Conservation (phyloP, 164 flowering plant species). For the Warburgia ugandensis region DNA sequence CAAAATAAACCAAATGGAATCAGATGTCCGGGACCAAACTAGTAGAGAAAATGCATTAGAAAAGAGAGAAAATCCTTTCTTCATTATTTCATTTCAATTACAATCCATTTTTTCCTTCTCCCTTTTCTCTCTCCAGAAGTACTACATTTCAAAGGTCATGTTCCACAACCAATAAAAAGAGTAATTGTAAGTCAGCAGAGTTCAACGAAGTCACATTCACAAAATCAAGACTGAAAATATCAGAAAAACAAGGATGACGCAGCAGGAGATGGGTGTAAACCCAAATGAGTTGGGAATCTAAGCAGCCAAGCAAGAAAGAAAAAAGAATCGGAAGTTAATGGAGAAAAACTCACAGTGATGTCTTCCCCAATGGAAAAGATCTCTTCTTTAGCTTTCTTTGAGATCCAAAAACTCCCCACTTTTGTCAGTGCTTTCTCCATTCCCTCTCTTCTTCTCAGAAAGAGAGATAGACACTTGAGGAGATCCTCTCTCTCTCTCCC, state of each 20-base stretch:
- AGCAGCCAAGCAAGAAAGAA: not conserved
- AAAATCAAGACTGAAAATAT: not conserved
- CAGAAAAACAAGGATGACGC: not conserved
- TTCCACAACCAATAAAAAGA: not conserved
- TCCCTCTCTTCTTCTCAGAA: not conserved
- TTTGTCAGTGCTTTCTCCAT: conserved; percentile 80
- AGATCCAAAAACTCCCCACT: conserved; percentile 70
- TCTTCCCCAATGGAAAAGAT: conserved; percentile 63
- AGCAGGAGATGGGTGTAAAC: not conserved
- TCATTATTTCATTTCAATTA: not conserved
- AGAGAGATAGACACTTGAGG: not conserved
- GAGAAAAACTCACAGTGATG: conserved; percentile 41
- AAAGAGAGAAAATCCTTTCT: too few relatives aligned
- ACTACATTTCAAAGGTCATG: not conserved
- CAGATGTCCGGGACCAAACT: too few relatives aligned
- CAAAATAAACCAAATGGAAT: too few relatives aligned
- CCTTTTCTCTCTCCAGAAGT: not conserved
- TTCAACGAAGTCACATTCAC: not conserved
- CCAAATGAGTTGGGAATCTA: not conserved
- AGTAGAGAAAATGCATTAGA: too few relatives aligned
- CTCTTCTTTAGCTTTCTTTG: conserved; percentile 80
- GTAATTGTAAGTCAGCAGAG: not conserved
- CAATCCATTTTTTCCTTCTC: not conserved
- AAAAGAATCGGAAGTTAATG: not conserved
- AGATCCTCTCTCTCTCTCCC: not conserved